phyloP scores from a whole-genome alignment of 2,329 filamentous ascomycete genomes.

The Fusarium tjaetaba region DNA sequence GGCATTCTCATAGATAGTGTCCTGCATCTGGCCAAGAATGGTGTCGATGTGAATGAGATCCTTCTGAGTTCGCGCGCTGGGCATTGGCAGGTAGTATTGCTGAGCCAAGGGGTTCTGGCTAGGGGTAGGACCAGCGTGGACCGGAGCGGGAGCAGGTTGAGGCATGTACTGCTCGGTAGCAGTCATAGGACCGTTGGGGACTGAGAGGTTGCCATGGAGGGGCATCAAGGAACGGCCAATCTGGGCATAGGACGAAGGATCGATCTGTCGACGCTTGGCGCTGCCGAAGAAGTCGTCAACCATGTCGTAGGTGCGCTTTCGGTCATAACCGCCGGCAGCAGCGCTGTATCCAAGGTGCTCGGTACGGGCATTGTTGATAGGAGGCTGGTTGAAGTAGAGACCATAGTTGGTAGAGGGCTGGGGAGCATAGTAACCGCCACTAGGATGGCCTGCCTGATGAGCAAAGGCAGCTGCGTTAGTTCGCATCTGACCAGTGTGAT shows the following conservation, averaged over 20 bases:
- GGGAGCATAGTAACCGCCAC: conserved; percentile 66
- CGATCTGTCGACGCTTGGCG: conserved; percentile 89
- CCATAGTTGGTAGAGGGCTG: conserved; percentile 69
- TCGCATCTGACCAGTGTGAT: conserved; percentile 72
- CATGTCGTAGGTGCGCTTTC: conserved; percentile 87
- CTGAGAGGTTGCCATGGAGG: conserved; percentile 75
- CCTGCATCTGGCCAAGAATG: conserved; percentile 94
- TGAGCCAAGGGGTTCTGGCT: conserved; percentile 69
- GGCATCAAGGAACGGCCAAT: conserved; percentile 90
- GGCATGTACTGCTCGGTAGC: conserved; percentile 65
- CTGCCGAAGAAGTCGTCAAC: conserved; percentile 95
- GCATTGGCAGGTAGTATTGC: conserved; percentile 88
- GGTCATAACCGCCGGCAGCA: conserved; percentile 67
- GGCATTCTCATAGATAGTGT: conserved; percentile 93
- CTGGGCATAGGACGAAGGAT: conserved; percentile 88
- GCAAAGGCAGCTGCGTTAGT: conserved; percentile 64
- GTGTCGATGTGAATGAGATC: conserved; percentile 94
- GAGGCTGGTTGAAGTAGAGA: conserved; percentile 80
- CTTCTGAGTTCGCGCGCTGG: conserved; percentile 89
- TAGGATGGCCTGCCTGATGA: conserved; percentile 63
- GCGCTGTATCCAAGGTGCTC: conserved; percentile 73
- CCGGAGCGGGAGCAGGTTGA: conserved; percentile 53
- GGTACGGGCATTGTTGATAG: conserved; percentile 61
- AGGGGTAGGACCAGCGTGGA: conserved; percentile 65
- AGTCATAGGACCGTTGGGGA: conserved; percentile 62